These are phyloP conservation scores for Populus hybrid DNA, from an alignment of 441 rosid genomes.

Conservation along the genomic window DNA sequence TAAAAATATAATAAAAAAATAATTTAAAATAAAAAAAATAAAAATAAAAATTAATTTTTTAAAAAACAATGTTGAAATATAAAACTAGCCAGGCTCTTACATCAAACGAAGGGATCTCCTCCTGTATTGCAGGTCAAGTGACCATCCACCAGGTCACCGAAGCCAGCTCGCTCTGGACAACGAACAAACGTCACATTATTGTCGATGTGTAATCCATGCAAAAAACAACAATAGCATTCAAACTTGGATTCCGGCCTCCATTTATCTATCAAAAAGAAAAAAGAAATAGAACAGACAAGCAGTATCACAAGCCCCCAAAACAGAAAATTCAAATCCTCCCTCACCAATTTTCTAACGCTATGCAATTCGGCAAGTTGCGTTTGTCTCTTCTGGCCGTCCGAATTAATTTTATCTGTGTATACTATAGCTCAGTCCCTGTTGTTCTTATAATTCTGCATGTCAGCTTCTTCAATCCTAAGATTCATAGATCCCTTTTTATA, in stretches of 20 bases:
- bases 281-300: background rate
- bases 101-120: background rate
- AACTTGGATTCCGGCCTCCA: background rate
- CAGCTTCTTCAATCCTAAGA: background rate
- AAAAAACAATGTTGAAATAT: too few relatives aligned
- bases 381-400: background rate
- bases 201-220: background rate
- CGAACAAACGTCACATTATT: background rate
- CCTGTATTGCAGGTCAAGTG: background rate
- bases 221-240: background rate
- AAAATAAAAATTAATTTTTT: too few relatives aligned
- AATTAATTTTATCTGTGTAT: too few relatives aligned
- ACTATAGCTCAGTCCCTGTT: background rate
- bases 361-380: background rate
- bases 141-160: background rate
- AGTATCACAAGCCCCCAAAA: background rate
- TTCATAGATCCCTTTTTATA: background rate
- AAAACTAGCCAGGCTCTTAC: too few relatives aligned
- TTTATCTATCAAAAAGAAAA: too few relatives aligned
- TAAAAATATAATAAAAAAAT: too few relatives aligned
- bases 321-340: background rate
- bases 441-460: background rate
- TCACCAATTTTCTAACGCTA: background rate
- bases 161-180: background rate
- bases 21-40: too few relatives aligned